Percentiles rank a stretch among this genome's conserved stretches.
phyloP scores from a whole-genome alignment of 805 yeast species.

The Wickerhamomyces mucosus region DNA sequence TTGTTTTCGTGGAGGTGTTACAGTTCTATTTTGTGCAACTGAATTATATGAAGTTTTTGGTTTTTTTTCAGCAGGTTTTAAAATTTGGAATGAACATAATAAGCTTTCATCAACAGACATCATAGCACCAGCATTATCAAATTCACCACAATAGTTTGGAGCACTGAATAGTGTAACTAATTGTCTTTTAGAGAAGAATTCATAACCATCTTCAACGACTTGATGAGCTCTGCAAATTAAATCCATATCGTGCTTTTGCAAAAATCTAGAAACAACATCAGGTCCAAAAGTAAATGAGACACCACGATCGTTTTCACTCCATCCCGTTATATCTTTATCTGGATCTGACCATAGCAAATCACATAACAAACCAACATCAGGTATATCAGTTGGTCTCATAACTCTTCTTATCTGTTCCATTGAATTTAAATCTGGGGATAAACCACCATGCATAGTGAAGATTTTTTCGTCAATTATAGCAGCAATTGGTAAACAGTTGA shows the following conservation, averaged over 20 bases:
- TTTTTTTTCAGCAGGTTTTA: slow-evolving; percentile 97
- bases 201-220: slow-evolving; percentile 98
- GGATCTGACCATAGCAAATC: slow-evolving; percentile 98
- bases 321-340: slow-evolving; percentile 94
- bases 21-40: slow-evolving; percentile 38
- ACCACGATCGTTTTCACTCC: slow-evolving; percentile 99
- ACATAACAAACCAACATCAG: slow-evolving; percentile 94
- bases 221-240: slow-evolving; percentile 97
- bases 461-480: slow-evolving; percentile 97
- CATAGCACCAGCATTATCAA: slow-evolving; percentile 99
- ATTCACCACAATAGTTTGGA: slow-evolving; percentile 98
- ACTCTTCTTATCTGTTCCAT: slow-evolving; percentile 99
- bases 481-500: slow-evolving; percentile 96
- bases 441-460: slow-evolving; percentile 98
- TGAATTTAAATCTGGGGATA: slow-evolving; percentile 92
- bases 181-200: slow-evolving; percentile 92
- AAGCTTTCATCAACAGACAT: slow-evolving; percentile 97
- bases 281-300: slow-evolving; percentile 99
- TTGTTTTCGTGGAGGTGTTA: slow-evolving; percentile 51
- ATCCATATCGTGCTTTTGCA: slow-evolving; percentile 97
- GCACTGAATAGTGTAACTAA: slow-evolving; percentile 93
- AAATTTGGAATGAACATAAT: slow-evolving; percentile 90
- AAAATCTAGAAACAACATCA: slow-evolving; percentile 90
- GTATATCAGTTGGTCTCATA: slow-evolving; percentile 98
- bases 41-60: slow-evolving; percentile 45